Evolutionary conservation across 139 green algal species (phyloP).

Genomic region (Mychonastes homosphaera): DNA sequence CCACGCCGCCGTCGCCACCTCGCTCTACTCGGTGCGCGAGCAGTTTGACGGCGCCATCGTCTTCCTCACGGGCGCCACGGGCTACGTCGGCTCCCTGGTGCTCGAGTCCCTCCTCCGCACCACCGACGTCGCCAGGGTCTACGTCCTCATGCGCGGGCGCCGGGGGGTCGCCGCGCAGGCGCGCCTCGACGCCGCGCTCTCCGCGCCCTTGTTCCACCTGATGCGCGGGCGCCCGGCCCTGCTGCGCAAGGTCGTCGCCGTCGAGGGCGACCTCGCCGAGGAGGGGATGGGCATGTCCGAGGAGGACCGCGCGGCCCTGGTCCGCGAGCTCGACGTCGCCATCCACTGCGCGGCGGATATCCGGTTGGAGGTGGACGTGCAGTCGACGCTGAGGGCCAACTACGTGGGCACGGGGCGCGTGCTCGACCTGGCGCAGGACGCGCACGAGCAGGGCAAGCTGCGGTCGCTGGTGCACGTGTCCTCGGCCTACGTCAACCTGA

Average conservation of each 20-base stretch:
- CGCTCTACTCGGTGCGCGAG: conserved; percentile 7
- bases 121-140: conserved; percentile 20
- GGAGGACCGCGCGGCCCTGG: not conserved
- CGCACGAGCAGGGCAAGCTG: conserved; percentile 9
- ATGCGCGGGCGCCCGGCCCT: conserved; percentile 1
- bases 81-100: conserved; percentile 34
- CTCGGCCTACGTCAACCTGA: conserved; percentile 32
- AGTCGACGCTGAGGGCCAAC: conserved; percentile 35
- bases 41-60: conserved; percentile 9
- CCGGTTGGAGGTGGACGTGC: conserved; percentile 37
- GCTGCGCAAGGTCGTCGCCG: conserved; percentile 3
- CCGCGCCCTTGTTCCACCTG: conserved; percentile 13
- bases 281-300: conserved; percentile 7
- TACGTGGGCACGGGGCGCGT: conserved; percentile 19
- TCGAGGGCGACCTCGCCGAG: conserved; percentile 17
- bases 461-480: conserved; percentile 32
- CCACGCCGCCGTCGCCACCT: too few species aligned
- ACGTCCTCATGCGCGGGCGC: conserved; percentile 20
- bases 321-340: conserved; percentile 3
- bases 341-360: conserved; percentile 32
- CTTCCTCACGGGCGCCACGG: conserved; percentile 26
- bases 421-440: conserved; percentile 14
- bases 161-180: conserved; percentile 2
- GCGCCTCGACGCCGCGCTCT: conserved; percentile 12
- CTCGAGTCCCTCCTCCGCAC: conserved; percentile 36